phyloP scores from a whole-genome alignment of 345 rosid genomes.

The Eutrema japonicum region DNA sequence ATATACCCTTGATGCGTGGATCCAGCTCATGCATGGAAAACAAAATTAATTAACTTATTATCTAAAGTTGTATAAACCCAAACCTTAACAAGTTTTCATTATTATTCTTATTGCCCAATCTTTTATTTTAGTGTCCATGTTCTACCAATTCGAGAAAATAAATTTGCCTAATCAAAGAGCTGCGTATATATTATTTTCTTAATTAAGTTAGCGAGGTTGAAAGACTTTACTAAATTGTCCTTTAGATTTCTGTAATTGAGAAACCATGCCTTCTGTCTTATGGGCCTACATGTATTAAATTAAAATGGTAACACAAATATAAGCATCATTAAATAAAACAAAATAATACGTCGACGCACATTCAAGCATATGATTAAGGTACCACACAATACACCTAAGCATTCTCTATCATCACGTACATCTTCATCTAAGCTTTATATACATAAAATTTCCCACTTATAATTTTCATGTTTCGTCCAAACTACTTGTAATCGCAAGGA shows the following conservation, averaged over 20 bases:
- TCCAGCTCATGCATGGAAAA: constrained; percentile 75
- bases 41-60: constrained; percentile 47
- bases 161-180: constrained; percentile 8
- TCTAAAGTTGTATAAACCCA: constrained; percentile 30
- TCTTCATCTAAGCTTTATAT: constrained; percentile 24
- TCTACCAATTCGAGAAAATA: background rate
- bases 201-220: background rate
- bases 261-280: constrained; percentile 16
- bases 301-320: constrained; percentile 25
- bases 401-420: constrained; percentile 32
- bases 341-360: constrained; percentile 45
- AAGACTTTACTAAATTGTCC: background rate
- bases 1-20: constrained; percentile 65
- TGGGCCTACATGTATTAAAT: constrained; percentile 40
- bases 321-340: constrained; percentile 43
- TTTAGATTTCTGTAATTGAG: constrained; percentile 23
- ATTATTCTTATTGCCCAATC: constrained; percentile 18
- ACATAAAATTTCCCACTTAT: background rate
- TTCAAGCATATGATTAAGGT: constrained; percentile 47
- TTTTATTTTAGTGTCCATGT: constrained; percentile 4
- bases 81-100: constrained; percentile 24
- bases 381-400: constrained; percentile 47
- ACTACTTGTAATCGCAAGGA: background rate
- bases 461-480: background rate
- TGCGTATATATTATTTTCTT: background rate